These are phyloP conservation scores for Metarhizium rileyi DNA, from an alignment of 2,329 filamentous ascomycete genomes.

Conservation along the genomic window DNA sequence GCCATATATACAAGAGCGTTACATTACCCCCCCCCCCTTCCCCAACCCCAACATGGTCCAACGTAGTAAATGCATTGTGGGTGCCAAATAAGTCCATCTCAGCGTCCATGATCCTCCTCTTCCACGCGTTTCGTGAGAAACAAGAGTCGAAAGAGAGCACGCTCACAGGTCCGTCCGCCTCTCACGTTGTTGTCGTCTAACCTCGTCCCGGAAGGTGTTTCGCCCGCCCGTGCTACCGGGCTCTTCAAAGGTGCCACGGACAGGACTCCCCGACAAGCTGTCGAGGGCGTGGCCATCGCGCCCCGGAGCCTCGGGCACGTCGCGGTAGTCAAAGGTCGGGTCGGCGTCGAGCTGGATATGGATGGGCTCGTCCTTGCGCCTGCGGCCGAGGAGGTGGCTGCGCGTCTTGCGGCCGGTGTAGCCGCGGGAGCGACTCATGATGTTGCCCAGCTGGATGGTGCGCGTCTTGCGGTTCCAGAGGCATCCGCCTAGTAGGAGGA, in stretches of 20 bases:
- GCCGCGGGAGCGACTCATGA: conserved; percentile 38
- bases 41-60: too few relatives aligned
- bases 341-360: conserved; percentile 37
- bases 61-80: too few relatives aligned
- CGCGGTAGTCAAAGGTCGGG: conserved; percentile 15
- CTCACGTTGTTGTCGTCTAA: conserved; percentile 32
- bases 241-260: conserved; percentile 30
- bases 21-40: too few relatives aligned
- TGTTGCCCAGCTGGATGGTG: conserved; percentile 38
- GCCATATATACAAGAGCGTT: too few relatives aligned
- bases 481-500: conserved; percentile 44
- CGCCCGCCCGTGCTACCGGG: conserved; percentile 22
- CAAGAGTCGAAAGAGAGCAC: too few relatives aligned
- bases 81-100: too few relatives aligned
- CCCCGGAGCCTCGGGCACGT: conserved; percentile 13
- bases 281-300: conserved; percentile 39
- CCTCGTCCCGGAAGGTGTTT: conserved; percentile 41
- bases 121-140: too few relatives aligned
- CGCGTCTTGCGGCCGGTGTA: conserved; percentile 32
- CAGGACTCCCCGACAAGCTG: conserved; percentile 38
- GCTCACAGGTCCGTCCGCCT: too few relatives aligned
- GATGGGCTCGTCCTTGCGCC: conserved; percentile 28
- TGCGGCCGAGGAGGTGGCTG: conserved; percentile 22
- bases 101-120: too few relatives aligned
- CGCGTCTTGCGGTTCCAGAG: conserved; percentile 46